These are phyloP conservation scores for Pyrenophora teres DNA, from an alignment of 2,329 filamentous ascomycete species.

Conservation along the genomic window DNA sequence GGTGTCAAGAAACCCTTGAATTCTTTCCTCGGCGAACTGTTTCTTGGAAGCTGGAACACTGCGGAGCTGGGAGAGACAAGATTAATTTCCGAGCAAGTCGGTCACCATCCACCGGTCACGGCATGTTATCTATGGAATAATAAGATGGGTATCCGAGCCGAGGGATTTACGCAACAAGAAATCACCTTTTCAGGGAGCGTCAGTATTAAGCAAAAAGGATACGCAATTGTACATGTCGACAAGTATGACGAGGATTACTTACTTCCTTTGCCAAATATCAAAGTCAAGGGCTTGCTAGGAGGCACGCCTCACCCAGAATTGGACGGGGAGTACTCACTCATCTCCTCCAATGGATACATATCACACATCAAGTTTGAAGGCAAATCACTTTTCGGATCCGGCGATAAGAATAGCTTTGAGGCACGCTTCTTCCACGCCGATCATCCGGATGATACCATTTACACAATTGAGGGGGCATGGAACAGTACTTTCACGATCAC, in stretches of 20 bases:
- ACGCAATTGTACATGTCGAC: conserved; percentile 52
- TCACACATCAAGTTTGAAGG: conserved; percentile 53
- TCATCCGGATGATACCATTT: conserved; percentile 41
- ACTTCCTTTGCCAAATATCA: conserved; percentile 52
- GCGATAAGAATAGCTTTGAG: conserved; percentile 50
- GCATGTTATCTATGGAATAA: conserved; percentile 56
- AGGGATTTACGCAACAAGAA: conserved; percentile 54
- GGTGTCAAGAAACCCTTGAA: conserved; percentile 59
- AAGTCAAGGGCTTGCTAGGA: conserved; percentile 52
- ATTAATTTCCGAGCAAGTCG: conserved; percentile 53
- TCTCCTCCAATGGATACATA: conserved; percentile 50
- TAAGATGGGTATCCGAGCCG: conserved; percentile 49
- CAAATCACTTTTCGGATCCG: conserved; percentile 49
- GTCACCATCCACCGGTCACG: conserved; percentile 54
- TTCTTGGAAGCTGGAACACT: conserved; percentile 45
- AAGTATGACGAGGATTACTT: conserved; percentile 52
- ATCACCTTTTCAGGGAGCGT: conserved; percentile 54
- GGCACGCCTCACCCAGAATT: conserved; percentile 54
- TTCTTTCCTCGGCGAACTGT: conserved; percentile 56
- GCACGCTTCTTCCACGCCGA: conserved; percentile 47
- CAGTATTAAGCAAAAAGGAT: conserved; percentile 54
- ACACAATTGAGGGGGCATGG: conserved; percentile 50
- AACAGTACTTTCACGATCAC: conserved; percentile 47
- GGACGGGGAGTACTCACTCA: conserved; percentile 48
- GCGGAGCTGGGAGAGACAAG: conserved; percentile 47